Evolutionary conservation across 2,329 filamentous ascomycete genomes (phyloP).

Genomic region (Bipolaris sorokiniana): DNA sequence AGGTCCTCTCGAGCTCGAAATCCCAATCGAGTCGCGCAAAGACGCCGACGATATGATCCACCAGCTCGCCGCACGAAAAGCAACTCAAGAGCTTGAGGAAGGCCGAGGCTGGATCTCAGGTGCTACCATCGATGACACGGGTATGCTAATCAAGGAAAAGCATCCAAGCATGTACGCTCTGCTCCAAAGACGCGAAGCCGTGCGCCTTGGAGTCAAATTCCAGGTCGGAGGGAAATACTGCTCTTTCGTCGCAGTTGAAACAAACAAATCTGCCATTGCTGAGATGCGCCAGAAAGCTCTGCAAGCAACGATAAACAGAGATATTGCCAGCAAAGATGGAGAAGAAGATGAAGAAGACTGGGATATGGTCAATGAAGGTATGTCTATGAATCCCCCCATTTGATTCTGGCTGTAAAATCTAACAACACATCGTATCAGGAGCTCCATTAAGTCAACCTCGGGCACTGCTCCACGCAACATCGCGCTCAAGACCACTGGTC

Average conservation of each 20-base stretch:
- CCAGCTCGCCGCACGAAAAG: slow-evolving; percentile 9
- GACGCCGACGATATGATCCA: slow-evolving; percentile 14
- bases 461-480: too few species aligned
- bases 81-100: slow-evolving; percentile 13
- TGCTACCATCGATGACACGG: not conserved
- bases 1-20: slow-evolving; percentile 8
- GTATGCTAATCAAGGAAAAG: not conserved
- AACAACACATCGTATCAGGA: not conserved
- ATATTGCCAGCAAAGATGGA: not conserved
- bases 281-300: not conserved
- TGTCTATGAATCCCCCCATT: not conserved
- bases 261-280: slow-evolving; percentile 3
- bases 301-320: not conserved
- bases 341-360: slow-evolving; percentile 2
- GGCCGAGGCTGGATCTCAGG: slow-evolving; percentile 9
- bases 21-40: slow-evolving; percentile 2
- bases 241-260: slow-evolving; percentile 9
- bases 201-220: slow-evolving; percentile 6
- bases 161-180: not conserved
- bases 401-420: too few species aligned
- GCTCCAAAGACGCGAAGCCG: slow-evolving; percentile 7
- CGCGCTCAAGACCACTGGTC: too few species aligned
- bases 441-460: not conserved
- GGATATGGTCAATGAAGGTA: not conserved
- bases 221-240: slow-evolving; percentile 12